These are phyloP conservation scores for Trichoderma sp. DNA, from an alignment of 2,329 filamentous ascomycete species.

Conservation along the genomic window DNA sequence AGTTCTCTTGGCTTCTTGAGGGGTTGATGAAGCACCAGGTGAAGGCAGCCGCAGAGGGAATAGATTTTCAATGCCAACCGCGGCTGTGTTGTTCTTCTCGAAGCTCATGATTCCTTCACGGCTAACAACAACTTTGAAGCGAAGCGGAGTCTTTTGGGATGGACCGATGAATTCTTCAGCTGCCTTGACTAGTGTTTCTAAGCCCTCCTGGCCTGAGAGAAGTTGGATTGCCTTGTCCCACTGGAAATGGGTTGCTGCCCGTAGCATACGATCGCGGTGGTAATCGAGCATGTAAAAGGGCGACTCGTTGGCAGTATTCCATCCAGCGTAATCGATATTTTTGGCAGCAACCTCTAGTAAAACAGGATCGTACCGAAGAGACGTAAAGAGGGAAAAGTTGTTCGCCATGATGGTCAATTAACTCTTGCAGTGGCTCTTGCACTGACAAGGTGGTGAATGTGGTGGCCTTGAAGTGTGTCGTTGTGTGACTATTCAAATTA, in stretches of 20 bases:
- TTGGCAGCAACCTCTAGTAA: conserved; percentile 47
- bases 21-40: conserved; percentile 33
- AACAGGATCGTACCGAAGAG: conserved; percentile 66
- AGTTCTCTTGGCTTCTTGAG: conserved; percentile 28
- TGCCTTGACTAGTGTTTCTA: conserved; percentile 39
- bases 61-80: conserved; percentile 49
- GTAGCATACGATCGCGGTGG: conserved; percentile 76
- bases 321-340: conserved; percentile 44
- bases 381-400: conserved; percentile 64
- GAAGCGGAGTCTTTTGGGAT: conserved; percentile 37
- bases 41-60: conserved; percentile 56
- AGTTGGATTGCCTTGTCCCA: conserved; percentile 48
- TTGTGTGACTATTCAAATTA: neutral
- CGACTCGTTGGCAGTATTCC: conserved; percentile 53
- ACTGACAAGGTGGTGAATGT: neutral
- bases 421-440: neutral
- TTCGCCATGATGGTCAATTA: conserved; percentile 33
- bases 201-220: conserved; percentile 47
- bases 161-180: conserved; percentile 38
- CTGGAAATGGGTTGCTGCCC: conserved; percentile 55
- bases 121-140: conserved; percentile 56
- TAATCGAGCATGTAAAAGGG: conserved; percentile 77
- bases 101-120: conserved; percentile 47
- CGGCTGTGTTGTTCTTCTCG: conserved; percentile 37
- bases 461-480: neutral